phyloP scores from a whole-genome alignment of 2,329 filamentous ascomycete genomes.

The Microcyclospora tardicrescens region DNA sequence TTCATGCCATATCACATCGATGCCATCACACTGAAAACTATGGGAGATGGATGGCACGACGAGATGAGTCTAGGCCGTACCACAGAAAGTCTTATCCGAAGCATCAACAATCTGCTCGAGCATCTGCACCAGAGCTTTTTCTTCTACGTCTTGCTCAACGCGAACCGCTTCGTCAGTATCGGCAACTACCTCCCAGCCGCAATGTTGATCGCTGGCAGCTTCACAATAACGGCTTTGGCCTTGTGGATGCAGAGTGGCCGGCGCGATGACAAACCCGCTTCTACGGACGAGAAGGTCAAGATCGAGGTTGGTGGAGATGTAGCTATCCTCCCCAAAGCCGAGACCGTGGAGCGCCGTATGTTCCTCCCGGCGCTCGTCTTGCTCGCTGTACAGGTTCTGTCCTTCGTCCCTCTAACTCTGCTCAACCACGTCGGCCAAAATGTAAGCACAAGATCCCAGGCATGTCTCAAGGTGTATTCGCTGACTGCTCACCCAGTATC shows the following conservation, averaged over 20 bases:
- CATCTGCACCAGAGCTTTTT: constrained; percentile 98
- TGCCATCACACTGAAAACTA: constrained; percentile 81
- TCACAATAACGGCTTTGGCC: constrained; percentile 86
- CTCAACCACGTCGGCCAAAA: constrained; percentile 61
- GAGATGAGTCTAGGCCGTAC: constrained; percentile 90
- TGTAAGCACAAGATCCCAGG: constrained; percentile 39
- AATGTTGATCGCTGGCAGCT: constrained; percentile 92
- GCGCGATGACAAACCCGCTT: background rate
- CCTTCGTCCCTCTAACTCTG: constrained; percentile 68
- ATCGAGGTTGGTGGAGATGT: constrained; percentile 25
- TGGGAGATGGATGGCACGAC: constrained; percentile 88
- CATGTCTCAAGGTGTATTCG: constrained; percentile 8
- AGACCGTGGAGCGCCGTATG: constrained; percentile 48
- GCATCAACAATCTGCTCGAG: constrained; percentile 90
- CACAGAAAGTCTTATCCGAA: constrained; percentile 81
- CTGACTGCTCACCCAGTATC: constrained; percentile 15
- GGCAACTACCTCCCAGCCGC: constrained; percentile 93
- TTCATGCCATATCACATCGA: constrained; percentile 98
- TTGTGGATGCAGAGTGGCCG: constrained; percentile 82
- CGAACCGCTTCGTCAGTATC: constrained; percentile 90
- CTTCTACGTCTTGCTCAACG: constrained; percentile 90
- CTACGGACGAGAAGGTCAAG: constrained; percentile 3
- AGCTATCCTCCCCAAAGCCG: constrained; percentile 26
- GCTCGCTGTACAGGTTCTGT: constrained; percentile 58
- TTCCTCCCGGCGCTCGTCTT: constrained; percentile 65